Percentiles rank a stretch among this genome's conserved stretches.
These are phyloP conservation scores for Tetratostichococcus sp. DNA, from an alignment of 139 green algal species.

Conservation along the genomic window DNA sequence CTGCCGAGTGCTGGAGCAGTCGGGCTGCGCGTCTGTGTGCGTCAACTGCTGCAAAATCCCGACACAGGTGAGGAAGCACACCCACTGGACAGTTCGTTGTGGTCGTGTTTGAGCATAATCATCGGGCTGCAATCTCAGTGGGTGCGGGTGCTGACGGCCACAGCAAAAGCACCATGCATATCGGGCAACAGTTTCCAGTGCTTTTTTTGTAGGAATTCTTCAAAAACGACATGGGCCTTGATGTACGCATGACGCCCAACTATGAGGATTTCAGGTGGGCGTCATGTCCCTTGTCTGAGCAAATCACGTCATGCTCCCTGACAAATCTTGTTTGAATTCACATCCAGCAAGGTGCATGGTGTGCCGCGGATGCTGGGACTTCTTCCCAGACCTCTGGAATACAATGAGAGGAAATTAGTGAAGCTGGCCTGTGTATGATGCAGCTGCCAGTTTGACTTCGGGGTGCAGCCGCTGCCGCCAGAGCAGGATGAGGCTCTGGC, in stretches of 20 bases:
- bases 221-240: conserved; percentile 76
- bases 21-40: conserved; percentile 77
- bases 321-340: no score
- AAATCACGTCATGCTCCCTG: no score
- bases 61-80: conserved; percentile 53
- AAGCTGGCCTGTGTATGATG: conserved; percentile 4
- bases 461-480: conserved; percentile 45
- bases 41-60: conserved; percentile 89
- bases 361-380: no score
- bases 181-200: no score
- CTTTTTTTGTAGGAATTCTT: conserved; percentile 72
- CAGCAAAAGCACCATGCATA: no score
- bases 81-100: no score
- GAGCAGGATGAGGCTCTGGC: conserved; percentile 61
- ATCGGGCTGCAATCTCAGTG: no score
- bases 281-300: conserved; percentile 16
- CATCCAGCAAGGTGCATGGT: no score
- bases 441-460: conserved; percentile 71
- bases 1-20: conserved; percentile 85
- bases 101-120: no score
- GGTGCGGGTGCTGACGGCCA: no score
- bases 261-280: conserved; percentile 80
- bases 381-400: no score
- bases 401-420: no score
- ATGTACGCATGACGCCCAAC: conserved; percentile 84